Evolutionary conservation across 2,329 filamentous ascomycete genomes (phyloP), one percentile per base, ranked within the genome.

Genomic region (Septoria linicola): DNA sequence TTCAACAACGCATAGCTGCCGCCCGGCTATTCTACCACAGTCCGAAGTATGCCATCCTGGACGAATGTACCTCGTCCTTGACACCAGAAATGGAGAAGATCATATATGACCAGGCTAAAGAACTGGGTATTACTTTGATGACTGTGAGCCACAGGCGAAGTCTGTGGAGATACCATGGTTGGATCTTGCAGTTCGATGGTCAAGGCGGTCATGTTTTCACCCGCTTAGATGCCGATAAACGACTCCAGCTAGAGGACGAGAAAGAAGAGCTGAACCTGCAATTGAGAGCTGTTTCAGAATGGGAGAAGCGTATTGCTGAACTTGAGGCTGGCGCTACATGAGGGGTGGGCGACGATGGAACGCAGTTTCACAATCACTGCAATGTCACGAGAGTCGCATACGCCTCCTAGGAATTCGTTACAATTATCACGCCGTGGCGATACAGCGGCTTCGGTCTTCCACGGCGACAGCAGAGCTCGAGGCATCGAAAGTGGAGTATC

Each of bases 21-120:
- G 93, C 93, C 0, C 80, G 93, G 0, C 80, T 96, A 14, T 96
- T 96, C 72, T 97, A 97, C 72, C 92, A 97, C 72, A 80, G 83
- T 8, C 92, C 92, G 0, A 85, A 87, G 62, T 97, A 96, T 69
- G 93, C 93, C 8, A 99, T 99, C 60, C 77, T 99, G 31, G 93
- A 99, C 68, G 93, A 99, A 73, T 99, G 93, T 72, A 99, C 93
- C 5, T 91, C 86, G 50, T 89, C 84, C 45, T 89, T 99, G n/a
- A 96, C 95, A 13, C 79, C 96, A 21, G 92, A 97, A 62, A 90
- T 91, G 54, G 93, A 99, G 67, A 87, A 89, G 68, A 80, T 89
- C 67, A 97, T 99, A 90, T 99, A 99, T 70, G 92, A 96, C 63
- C 91, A 89, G 49, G 93, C 93, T 43, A 97, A 99, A 77, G 79